Conservation (phyloP, 352 stramenopile species). For the Hyaloperonospora arabidopsidis region DNA sequence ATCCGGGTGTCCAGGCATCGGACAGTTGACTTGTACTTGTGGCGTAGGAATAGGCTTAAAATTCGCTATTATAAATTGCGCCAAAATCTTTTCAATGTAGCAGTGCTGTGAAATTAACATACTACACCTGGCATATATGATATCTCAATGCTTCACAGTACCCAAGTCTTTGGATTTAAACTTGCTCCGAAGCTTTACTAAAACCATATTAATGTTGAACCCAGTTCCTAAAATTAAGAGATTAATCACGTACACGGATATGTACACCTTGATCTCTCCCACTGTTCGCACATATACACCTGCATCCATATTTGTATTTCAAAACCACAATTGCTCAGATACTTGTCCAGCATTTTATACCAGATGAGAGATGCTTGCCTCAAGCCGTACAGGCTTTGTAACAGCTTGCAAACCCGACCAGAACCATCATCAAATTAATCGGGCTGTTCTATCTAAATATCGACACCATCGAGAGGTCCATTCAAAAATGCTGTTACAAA, state of each 20-base stretch:
- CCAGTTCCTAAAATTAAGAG: constrained; percentile 5
- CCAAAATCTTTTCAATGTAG: constrained; percentile 12
- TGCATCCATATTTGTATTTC: constrained; percentile 1
- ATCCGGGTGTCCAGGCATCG: constrained; percentile 4
- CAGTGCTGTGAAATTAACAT: too few relatives aligned
- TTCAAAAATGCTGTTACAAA: constrained; percentile 8
- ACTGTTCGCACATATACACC: constrained; percentile 2
- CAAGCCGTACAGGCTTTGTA: constrained; percentile 5
- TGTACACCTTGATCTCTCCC: constrained; percentile 2
- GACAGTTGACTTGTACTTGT: constrained; percentile 11
- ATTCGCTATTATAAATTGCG: constrained; percentile 6
- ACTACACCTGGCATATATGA: too few relatives aligned
- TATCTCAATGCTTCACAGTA: constrained; percentile 5
- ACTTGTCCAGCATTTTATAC: constrained; percentile 3
- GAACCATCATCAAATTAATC: constrained; percentile 5
- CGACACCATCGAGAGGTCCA: constrained; percentile 3
- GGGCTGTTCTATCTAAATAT: constrained; percentile 10
- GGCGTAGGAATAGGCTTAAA: constrained; percentile 5
- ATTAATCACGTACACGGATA: constrained; percentile 8
- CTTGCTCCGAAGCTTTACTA: constrained; percentile 3
- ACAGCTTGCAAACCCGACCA: constrained; percentile 4
- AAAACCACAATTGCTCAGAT: constrained; percentile 1
- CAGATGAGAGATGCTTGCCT: background rate
- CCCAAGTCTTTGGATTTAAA: constrained; percentile 9
- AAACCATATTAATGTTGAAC: constrained; percentile 7